phyloP scores from a whole-genome alignment of 306 rosid species.

The Acacia melanoxylon region DNA sequence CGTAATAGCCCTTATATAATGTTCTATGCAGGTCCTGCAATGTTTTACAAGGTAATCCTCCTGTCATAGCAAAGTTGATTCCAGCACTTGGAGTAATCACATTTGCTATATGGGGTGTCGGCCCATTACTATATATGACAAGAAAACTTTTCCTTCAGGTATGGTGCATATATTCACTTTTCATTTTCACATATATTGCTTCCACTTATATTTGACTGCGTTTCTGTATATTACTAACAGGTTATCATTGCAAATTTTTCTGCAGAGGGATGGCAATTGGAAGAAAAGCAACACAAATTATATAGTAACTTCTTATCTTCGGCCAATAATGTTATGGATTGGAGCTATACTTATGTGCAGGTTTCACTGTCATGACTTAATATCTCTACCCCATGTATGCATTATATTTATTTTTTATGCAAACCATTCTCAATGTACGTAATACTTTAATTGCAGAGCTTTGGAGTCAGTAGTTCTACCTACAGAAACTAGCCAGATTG shows the following conservation, averaged over 20 bases:
- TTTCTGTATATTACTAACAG: background rate
- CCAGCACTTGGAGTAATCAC: conserved; percentile 68
- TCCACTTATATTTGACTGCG: background rate
- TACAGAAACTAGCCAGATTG: conserved; percentile 71
- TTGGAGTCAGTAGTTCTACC: conserved; percentile 75
- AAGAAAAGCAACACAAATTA: conserved; percentile 72
- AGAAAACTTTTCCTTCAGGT: conserved; percentile 67
- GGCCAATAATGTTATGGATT: conserved; percentile 77
- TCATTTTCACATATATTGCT: conserved; percentile 24
- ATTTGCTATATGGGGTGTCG: conserved; percentile 86
- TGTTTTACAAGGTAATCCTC: conserved; percentile 65
- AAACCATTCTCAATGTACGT: conserved; percentile 11
- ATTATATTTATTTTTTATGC: conserved; percentile 4
- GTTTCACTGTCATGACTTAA: conserved; percentile 39
- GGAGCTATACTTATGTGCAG: conserved; percentile 94
- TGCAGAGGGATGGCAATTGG: conserved; percentile 88
- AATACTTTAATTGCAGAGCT: conserved; percentile 55
- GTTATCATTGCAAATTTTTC: conserved; percentile 26
- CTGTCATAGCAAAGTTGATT: conserved; percentile 60
- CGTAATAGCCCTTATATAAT: background rate
- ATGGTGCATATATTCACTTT: conserved; percentile 23
- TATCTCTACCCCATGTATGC: conserved; percentile 21
- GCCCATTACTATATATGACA: conserved; percentile 62
- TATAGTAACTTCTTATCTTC: conserved; percentile 70
- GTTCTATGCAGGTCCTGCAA: conserved; percentile 61